Percentiles rank a stretch among this genome's conserved stretches.
These are phyloP conservation scores for Fraxinus xanthoxyloides DNA, from an alignment of 305 asterid species.

Conservation along the genomic window DNA sequence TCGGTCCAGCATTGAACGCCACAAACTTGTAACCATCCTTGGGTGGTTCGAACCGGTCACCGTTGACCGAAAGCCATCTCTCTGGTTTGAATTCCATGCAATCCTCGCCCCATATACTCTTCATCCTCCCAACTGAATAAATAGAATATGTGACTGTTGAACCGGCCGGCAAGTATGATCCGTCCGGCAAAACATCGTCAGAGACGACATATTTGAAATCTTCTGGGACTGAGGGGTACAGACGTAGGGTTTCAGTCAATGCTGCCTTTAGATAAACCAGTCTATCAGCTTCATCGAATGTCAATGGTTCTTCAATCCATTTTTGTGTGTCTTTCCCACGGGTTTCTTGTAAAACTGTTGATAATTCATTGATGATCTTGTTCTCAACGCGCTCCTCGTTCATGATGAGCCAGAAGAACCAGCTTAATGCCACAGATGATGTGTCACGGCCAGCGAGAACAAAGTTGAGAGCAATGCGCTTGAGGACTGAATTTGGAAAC, in stretches of 20 bases:
- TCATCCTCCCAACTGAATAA: conserved; percentile 75
- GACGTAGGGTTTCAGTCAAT: conserved; percentile 53
- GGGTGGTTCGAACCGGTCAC: conserved; percentile 66
- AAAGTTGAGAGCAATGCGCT: conserved; percentile 70
- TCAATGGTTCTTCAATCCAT: conserved; percentile 57
- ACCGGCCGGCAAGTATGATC: conserved; percentile 61
- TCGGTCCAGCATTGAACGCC: conserved; percentile 83
- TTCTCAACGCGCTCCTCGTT: conserved; percentile 44
- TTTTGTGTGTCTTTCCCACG: conserved; percentile 40
- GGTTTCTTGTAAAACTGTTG: conserved; percentile 34
- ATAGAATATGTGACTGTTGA: conserved; percentile 84
- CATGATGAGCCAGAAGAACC: conserved; percentile 81
- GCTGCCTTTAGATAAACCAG: conserved; percentile 55
- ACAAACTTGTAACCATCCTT: conserved; percentile 66
- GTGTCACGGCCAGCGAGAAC: conserved; percentile 76
- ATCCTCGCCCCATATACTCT: conserved; percentile 83
- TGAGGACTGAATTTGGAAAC: conserved; percentile 45
- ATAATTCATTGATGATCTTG: conserved; percentile 43
- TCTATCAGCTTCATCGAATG: conserved; percentile 57
- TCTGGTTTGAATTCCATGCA: conserved; percentile 86
- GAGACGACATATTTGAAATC: conserved; percentile 53
- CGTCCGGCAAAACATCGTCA: conserved; percentile 59
- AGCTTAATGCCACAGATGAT: conserved; percentile 77
- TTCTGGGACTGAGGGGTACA: conserved; percentile 63
- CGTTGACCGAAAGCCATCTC: conserved; percentile 63